These are phyloP conservation scores for Trichoderma sp. DNA, from an alignment of 2,329 filamentous ascomycete species.

Conservation along the genomic window DNA sequence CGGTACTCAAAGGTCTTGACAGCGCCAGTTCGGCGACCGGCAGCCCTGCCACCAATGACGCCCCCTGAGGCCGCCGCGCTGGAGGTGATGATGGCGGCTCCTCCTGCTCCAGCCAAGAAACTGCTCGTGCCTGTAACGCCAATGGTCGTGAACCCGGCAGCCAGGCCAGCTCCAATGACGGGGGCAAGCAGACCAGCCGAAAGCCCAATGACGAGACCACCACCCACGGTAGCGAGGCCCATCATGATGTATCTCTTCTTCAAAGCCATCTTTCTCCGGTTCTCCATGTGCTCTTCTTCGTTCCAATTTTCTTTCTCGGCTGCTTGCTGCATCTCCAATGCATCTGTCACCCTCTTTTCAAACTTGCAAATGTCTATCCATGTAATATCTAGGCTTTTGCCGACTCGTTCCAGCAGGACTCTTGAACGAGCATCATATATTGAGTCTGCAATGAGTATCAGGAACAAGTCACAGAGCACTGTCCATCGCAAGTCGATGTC, in stretches of 20 bases:
- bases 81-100: conserved; percentile 91
- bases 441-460: conserved; percentile 94
- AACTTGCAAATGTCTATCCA: conserved; percentile 96
- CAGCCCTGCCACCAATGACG: conserved; percentile 80
- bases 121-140: conserved; percentile 84
- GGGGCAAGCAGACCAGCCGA: conserved; percentile 90
- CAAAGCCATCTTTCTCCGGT: conserved; percentile 73
- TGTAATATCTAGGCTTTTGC: conserved; percentile 72
- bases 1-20: conserved; percentile 97
- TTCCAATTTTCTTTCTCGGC: conserved; percentile 97
- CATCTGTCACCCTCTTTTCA: conserved; percentile 94
- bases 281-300: conserved; percentile 90
- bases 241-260: conserved; percentile 89
- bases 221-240: conserved; percentile 93
- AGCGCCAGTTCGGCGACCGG: conserved; percentile 81
- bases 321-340: conserved; percentile 94
- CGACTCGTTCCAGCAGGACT: conserved; percentile 78
- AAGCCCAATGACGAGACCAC: conserved; percentile 89
- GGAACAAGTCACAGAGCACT: conserved; percentile 89
- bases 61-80: conserved; percentile 82
- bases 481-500: conserved; percentile 98
- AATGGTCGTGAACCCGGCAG: conserved; percentile 92
- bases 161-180: conserved; percentile 88
- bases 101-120: conserved; percentile 88
- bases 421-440: conserved; percentile 88